These are phyloP conservation scores for Aspergillus sp. DNA, from an alignment of 2,329 filamentous ascomycete genomes.

Conservation along the genomic window DNA sequence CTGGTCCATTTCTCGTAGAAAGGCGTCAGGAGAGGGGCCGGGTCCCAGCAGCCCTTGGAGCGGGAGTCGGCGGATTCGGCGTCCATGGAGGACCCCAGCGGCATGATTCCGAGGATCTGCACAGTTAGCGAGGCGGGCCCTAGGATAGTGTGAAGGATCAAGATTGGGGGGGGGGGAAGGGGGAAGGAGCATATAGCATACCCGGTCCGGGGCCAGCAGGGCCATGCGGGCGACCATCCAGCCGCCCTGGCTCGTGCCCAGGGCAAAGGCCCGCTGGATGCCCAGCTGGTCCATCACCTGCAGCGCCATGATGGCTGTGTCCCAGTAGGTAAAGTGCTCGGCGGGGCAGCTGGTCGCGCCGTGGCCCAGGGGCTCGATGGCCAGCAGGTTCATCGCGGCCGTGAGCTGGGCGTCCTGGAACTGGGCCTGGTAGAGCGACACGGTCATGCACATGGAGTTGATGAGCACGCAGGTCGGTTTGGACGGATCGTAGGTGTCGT, in stretches of 20 bases:
- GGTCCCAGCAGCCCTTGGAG: conserved; percentile 51
- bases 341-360: conserved; percentile 46
- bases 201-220: conserved; percentile 49
- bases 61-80: conserved; percentile 46
- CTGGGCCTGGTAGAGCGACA: conserved; percentile 44
- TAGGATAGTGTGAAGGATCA: neutral
- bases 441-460: conserved; percentile 53
- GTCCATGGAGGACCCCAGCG: conserved; percentile 54
- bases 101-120: conserved; percentile 52
- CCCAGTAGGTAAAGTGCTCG: conserved; percentile 57
- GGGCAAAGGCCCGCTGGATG: conserved; percentile 46
- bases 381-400: conserved; percentile 48
- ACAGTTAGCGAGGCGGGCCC: neutral
- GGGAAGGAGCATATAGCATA: conserved; percentile 26
- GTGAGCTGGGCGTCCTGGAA: conserved; percentile 37
- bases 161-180: neutral
- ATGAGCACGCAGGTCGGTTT: conserved; percentile 54
- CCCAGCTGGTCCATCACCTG: conserved; percentile 55
- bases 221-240: conserved; percentile 55
- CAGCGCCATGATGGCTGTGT: conserved; percentile 52
- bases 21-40: conserved; percentile 29
- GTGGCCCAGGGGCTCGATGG: conserved; percentile 55
- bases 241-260: conserved; percentile 55
- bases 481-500: conserved; percentile 44
- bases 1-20: conserved; percentile 44